Evolutionary conservation across 208 protist genomes (phyloP), one percentile per base, ranked within the genome.

Genomic region (Trypanosoma melophagium): DNA sequence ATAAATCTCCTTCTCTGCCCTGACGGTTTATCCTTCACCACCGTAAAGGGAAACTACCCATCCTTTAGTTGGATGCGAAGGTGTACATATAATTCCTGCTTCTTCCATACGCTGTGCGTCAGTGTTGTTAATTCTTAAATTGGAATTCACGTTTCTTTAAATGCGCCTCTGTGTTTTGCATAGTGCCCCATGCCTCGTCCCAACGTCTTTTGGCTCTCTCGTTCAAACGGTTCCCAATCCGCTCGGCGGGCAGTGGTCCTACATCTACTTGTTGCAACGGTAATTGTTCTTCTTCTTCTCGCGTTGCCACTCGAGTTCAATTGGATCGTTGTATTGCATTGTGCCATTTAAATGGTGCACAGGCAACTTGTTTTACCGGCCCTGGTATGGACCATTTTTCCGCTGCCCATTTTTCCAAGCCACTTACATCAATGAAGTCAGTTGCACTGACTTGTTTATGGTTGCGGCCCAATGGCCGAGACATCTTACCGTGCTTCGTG

Each of bases 361-460:
- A 7, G 5, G 5, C 5, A 5, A 1, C 28, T 35, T 5, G 28
- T 35, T 35, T 5, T 7, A 5, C 3, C 1, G 1, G 28, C 5
- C 5, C 3, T 35, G 28, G 28, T 35, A 35, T 7, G 1, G 28
- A 1, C 5, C 28, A 5, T 1, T 5, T 35, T 1, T 1, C 28
- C 5, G 28, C 5, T 35, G 28, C 28, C 28, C 28, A 35, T 35
- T 35, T 35, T 35, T 35, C 28, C 28, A 35, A 35, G 5, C 3
- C 3, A 2, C 24, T 47, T 67, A 57, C 61, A 58, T 67, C 28
- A 35, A 67, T 50, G 49, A 56, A 3, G 61, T 45, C 14, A 67
- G 42, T 1, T 22, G n/a, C 25, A 8, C 50, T 21, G 10, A 45
- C 17, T 57, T 67, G 61, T 67, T 67, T 16, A 67, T 56, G 1